A percentile compares a stretch with the other conserved stretches of the same genome.
phyloP scores from a whole-genome alignment of 163 green algal species.

The Trebouxia gelatinosa region DNA sequence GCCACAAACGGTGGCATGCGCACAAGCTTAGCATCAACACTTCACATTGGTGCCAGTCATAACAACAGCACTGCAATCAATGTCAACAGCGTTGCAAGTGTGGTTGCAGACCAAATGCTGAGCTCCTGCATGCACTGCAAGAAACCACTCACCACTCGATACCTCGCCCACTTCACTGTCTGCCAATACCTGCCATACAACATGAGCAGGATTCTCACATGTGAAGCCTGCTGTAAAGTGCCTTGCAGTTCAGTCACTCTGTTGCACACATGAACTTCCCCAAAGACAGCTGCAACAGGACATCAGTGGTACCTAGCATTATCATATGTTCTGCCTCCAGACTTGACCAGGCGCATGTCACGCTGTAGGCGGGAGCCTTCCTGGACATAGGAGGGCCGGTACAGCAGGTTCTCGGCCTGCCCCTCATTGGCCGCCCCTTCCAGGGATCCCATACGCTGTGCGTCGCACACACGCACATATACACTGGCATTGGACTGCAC shows the following conservation, averaged over 20 bases:
- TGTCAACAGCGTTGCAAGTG: no score
- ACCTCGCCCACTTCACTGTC: no score
- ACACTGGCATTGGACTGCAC: constrained; percentile 52
- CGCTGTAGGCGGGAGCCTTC: constrained; percentile 42
- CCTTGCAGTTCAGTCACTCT: background rate
- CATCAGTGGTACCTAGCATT: constrained; percentile 10
- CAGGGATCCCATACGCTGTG: constrained; percentile 50
- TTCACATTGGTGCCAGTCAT: no score
- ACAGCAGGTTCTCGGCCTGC: constrained; percentile 25
- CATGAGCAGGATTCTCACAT: no score
- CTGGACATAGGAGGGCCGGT: constrained; percentile 45
- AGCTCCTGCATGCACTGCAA: no score
- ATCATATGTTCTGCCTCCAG: constrained; percentile 5
- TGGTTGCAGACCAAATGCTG: no score
- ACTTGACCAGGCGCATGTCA: constrained; percentile 46
- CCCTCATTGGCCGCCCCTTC: constrained; percentile 39
- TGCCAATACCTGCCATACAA: no score
- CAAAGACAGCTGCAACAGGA: background rate
- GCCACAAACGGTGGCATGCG: no score
- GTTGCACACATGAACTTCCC: background rate
- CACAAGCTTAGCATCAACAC: no score
- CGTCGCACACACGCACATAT: constrained; percentile 53
- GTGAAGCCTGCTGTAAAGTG: background rate
- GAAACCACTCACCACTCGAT: no score
- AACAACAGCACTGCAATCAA: no score